Percentiles rank a stretch among this genome's conserved stretches.
These are phyloP conservation scores for Lecanicillium sp. DNA, from an alignment of 2,329 filamentous ascomycete species.

Conservation along the genomic window DNA sequence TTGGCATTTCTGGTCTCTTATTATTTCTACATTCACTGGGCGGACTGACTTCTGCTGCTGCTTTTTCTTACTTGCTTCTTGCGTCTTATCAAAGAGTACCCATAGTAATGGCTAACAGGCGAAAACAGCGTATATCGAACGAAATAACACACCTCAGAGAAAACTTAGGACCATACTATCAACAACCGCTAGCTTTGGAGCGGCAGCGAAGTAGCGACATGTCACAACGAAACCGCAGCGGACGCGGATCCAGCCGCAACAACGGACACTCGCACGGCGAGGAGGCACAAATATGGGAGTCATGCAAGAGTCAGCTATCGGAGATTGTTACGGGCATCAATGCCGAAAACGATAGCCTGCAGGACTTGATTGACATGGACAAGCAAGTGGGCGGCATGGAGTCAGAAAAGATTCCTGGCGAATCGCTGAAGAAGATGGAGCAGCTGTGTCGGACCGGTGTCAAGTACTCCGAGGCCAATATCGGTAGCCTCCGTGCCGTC, in stretches of 20 bases:
- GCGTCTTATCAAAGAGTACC: neutral
- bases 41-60: too few species aligned
- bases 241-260: slow-evolving; percentile 35
- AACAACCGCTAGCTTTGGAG: neutral
- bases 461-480: slow-evolving; percentile 30
- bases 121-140: slow-evolving; percentile 6
- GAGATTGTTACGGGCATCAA: slow-evolving; percentile 34
- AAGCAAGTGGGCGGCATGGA: slow-evolving; percentile 32
- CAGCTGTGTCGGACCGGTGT: slow-evolving; percentile 34
- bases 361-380: slow-evolving; percentile 30
- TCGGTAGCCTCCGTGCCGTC: slow-evolving; percentile 25
- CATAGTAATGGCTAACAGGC: slow-evolving; percentile 11
- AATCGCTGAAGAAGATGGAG: slow-evolving; percentile 35
- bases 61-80: neutral
- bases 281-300: slow-evolving; percentile 35
- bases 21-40: too few species aligned
- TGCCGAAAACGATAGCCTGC: slow-evolving; percentile 32
- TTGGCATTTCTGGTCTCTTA: too few species aligned
- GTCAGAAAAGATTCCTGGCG: slow-evolving; percentile 26
- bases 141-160: slow-evolving; percentile 8
- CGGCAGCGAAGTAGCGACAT: slow-evolving; percentile 19
- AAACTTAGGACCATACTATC: slow-evolving; percentile 8
- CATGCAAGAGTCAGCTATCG: slow-evolving; percentile 28
- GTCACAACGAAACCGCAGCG: slow-evolving; percentile 37
- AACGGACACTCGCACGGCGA: slow-evolving; percentile 35